Evolutionary conservation across 495 filamentous ascomycete genomes (phyloP).

Genomic region (Aspergillus asperescens): DNA sequence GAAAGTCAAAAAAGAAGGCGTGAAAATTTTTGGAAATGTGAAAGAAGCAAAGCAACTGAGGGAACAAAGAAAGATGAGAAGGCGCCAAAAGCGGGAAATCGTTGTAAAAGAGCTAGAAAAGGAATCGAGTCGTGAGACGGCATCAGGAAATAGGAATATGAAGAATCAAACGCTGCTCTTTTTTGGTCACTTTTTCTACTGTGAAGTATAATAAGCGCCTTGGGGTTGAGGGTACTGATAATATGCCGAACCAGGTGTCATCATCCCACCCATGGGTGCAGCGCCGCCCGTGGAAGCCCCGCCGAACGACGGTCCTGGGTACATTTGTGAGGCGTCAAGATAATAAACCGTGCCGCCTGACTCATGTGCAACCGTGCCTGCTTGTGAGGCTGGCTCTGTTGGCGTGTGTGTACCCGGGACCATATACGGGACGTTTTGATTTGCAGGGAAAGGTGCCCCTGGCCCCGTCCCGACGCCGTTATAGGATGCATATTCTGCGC

Average conservation of each 20-base stretch:
- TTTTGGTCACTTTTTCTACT: conserved; percentile 33
- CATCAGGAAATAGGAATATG: not conserved
- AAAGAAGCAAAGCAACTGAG: conserved; percentile 12
- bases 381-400: conserved; percentile 46
- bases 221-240: conserved; percentile 65
- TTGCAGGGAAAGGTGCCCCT: conserved; percentile 49
- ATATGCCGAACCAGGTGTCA: conserved; percentile 66
- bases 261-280: conserved; percentile 74
- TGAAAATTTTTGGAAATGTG: conserved; percentile 13
- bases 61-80: conserved; percentile 7
- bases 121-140: conserved; percentile 2
- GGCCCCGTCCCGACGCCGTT: conserved; percentile 43
- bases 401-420: conserved; percentile 38
- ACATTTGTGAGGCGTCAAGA: conserved; percentile 70
- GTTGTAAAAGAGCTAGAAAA: conserved; percentile 5
- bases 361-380: conserved; percentile 82
- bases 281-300: conserved; percentile 49
- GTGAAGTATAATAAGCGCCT: conserved; percentile 59
- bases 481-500: conserved; percentile 35
- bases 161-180: conserved; percentile 1
- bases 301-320: conserved; percentile 44
- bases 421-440: conserved; percentile 41
- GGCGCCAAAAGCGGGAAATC: conserved; percentile 7
- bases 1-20: conserved; percentile 10
- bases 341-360: conserved; percentile 95